Percentiles rank a stretch among this genome's conserved stretches.
Evolutionary conservation across 192 early-diverging fungal genomes (phyloP).

Genomic region (Dissophora globulifera): DNA sequence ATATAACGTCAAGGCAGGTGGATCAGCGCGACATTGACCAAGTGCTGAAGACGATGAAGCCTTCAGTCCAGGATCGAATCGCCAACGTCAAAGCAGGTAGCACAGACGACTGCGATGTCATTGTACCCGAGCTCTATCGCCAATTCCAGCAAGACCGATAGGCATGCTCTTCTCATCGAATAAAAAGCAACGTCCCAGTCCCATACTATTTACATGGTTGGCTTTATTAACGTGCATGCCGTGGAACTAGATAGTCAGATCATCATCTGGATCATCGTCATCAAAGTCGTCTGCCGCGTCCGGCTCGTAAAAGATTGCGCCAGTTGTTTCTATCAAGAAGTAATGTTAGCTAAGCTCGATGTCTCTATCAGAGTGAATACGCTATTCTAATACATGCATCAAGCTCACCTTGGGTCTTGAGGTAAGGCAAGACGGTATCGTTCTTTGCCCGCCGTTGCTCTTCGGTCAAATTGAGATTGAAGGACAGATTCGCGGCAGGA

Average conservation of each 20-base stretch:
- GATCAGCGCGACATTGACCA: constrained; percentile 21
- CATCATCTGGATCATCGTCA: constrained; percentile 91
- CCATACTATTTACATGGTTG: not conserved
- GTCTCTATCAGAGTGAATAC: constrained; percentile 14
- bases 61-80: constrained; percentile 19
- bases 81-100: not conserved
- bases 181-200: not conserved
- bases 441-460: constrained; percentile 81
- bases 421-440: constrained; percentile 82
- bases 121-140: constrained; percentile 22
- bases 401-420: constrained; percentile 75
- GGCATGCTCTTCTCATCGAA: too few species aligned
- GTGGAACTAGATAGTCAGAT: constrained; percentile 89
- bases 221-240: too few species aligned
- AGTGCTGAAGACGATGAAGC: constrained; percentile 21
- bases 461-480: constrained; percentile 87
- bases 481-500: constrained; percentile 83
- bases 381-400: too few species aligned
- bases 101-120: not conserved
- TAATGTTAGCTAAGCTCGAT: too few species aligned
- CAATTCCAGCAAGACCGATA: constrained; percentile 40
- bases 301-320: constrained; percentile 82
- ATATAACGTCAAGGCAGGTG: constrained; percentile 22
- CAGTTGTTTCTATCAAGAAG: constrained; percentile 35
- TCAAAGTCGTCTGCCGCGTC: constrained; percentile 92